Evolutionary conservation across 2,329 filamentous ascomycete genomes (phyloP).

Genomic region (Xylaria sp.): DNA sequence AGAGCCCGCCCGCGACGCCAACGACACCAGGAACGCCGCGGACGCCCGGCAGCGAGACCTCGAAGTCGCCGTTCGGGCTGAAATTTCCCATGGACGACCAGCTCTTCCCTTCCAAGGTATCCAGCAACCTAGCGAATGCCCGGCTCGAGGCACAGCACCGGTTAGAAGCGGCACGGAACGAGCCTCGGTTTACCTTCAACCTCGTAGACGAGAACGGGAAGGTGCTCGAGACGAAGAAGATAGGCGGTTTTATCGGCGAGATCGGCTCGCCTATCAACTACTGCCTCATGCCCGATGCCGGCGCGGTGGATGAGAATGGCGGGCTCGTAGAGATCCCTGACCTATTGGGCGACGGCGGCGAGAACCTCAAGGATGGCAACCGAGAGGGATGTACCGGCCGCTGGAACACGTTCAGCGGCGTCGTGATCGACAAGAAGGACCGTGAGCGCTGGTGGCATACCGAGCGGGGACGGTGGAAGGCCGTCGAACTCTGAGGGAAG

Average conservation of each 20-base stretch:
- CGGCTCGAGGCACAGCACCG: constrained; percentile 74
- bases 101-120: constrained; percentile 47
- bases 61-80: constrained; percentile 41
- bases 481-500: constrained; percentile 37
- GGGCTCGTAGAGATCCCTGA: constrained; percentile 65
- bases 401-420: constrained; percentile 55
- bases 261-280: constrained; percentile 70
- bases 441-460: constrained; percentile 64
- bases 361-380: constrained; percentile 51
- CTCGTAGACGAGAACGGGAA: constrained; percentile 65
- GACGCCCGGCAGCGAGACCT: constrained; percentile 38
- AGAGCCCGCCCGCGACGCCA: constrained; percentile 49
- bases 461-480: constrained; percentile 59
- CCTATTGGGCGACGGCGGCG: constrained; percentile 60
- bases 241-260: constrained; percentile 72
- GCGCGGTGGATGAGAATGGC: constrained; percentile 66
- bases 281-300: constrained; percentile 66
- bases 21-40: constrained; percentile 50
- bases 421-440: constrained; percentile 56
- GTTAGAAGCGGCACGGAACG: constrained; percentile 66
- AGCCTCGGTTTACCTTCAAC: constrained; percentile 68
- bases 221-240: constrained; percentile 62
- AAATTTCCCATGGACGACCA: constrained; percentile 45
- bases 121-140: constrained; percentile 61
- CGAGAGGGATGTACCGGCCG: constrained; percentile 58